phyloP scores from a whole-genome alignment of 345 rosid genomes.

The Reutealis trisperma region DNA sequence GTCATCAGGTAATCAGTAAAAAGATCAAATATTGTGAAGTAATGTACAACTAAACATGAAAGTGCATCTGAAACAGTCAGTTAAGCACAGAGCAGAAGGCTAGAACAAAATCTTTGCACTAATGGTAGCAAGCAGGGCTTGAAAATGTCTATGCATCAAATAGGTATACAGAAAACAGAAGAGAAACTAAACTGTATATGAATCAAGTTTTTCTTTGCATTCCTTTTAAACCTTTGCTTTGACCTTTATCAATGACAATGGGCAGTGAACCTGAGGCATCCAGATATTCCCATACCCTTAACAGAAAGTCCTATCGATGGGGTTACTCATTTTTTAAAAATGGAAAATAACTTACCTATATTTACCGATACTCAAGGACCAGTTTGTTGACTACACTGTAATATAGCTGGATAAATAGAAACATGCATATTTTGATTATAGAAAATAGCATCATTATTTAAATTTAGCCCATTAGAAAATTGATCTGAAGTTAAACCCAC shows the following conservation, averaged over 20 bases:
- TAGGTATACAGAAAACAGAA: background rate
- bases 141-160: background rate
- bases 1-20: background rate
- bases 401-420: background rate
- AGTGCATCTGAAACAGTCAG: background rate
- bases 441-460: background rate
- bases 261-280: background rate
- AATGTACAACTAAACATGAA: background rate
- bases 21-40: background rate
- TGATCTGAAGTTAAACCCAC: background rate
- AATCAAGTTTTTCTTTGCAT: background rate
- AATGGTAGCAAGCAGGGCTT: too few relatives aligned
- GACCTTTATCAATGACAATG: background rate
- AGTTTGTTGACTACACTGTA: background rate
- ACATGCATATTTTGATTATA: background rate
- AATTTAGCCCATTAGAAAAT: background rate
- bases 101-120: background rate
- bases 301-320: background rate
- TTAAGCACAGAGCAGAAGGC: background rate
- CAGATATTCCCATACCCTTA: background rate
- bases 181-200: background rate
- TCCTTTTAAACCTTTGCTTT: background rate
- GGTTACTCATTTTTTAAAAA: background rate
- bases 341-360: background rate
- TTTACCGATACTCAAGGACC: background rate